Conservation (phyloP, 495 filamentous ascomycete genomes). For the Lasiosphaeris hirsuta region DNA sequence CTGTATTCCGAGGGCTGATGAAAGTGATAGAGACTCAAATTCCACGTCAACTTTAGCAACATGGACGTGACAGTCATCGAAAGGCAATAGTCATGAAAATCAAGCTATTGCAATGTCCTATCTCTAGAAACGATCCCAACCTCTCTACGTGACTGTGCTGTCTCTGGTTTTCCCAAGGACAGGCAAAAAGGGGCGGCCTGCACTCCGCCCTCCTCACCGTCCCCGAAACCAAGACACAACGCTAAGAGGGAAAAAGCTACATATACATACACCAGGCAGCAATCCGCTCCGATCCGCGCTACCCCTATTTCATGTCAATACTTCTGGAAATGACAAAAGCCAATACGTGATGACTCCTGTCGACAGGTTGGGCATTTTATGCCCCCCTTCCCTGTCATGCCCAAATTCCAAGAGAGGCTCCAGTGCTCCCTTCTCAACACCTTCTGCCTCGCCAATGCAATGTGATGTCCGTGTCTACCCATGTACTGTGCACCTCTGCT, state of each 20-base stretch:
- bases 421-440: not conserved
- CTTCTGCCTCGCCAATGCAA: slow-evolving; percentile 10
- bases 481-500: not conserved
- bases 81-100: not conserved
- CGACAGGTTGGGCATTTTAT: slow-evolving; percentile 25
- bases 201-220: slow-evolving; percentile 15
- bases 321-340: slow-evolving; percentile 10
- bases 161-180: not conserved
- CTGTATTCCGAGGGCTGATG: not conserved
- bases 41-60: not conserved
- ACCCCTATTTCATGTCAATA: not conserved
- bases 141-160: not conserved
- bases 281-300: not conserved
- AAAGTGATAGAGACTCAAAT: too few relatives aligned
- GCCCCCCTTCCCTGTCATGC: slow-evolving; percentile 19
- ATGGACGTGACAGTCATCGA: not conserved
- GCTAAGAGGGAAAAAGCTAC: not conserved
- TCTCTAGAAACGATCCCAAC: not conserved
- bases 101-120: not conserved
- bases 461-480: not conserved
- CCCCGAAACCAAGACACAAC: not conserved
- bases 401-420: not conserved
- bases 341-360: slow-evolving; percentile 4
- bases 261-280: slow-evolving; percentile 5
- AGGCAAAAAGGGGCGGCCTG: slow-evolving; percentile 13